These are phyloP conservation scores for Lathyrus tuberosus DNA, from an alignment of 306 rosid genomes.

Conservation along the genomic window DNA sequence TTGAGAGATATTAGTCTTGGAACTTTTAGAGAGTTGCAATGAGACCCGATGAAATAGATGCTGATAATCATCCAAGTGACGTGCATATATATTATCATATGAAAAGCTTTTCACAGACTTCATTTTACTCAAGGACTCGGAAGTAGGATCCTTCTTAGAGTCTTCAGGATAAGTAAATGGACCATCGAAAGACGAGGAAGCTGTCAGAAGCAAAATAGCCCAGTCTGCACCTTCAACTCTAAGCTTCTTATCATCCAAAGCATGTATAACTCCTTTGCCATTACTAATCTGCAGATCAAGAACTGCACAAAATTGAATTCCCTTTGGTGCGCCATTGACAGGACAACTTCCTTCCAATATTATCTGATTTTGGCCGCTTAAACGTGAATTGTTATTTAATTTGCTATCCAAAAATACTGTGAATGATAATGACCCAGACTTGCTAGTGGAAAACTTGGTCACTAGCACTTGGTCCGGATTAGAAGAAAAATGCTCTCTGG, in stretches of 20 bases:
- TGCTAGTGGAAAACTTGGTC: conserved; percentile 72
- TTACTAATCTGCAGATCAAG: conserved; percentile 78
- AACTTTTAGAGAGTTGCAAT: conserved; percentile 75
- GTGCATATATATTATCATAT: conserved; percentile 71
- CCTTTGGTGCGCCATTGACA: conserved; percentile 62
- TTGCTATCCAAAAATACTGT: conserved; percentile 77
- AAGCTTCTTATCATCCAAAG: conserved; percentile 66
- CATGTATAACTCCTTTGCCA: conserved; percentile 59
- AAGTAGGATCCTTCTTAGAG: conserved; percentile 80
- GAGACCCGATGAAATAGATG: conserved; percentile 84
- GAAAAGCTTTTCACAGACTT: conserved; percentile 50
- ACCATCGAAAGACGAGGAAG: conserved; percentile 79
- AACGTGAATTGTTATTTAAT: conserved; percentile 54
- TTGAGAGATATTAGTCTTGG: conserved; percentile 48
- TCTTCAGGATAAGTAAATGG: conserved; percentile 75
- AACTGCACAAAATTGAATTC: conserved; percentile 77
- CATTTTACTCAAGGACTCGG: conserved; percentile 58
- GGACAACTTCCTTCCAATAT: conserved; percentile 78
- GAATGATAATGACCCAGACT: conserved; percentile 68
- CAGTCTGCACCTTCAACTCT: conserved; percentile 77
- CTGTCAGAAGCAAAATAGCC: conserved; percentile 75
- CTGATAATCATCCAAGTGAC: conserved; percentile 80
- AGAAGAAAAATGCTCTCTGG: conserved; percentile 86
- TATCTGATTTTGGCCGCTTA: conserved; percentile 63
- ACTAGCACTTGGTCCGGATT: conserved; percentile 78